Percentiles rank a stretch among this genome's conserved stretches.
These are phyloP conservation scores for Sugiyamaella sp. DNA, from an alignment of 1,139 yeast genomes.

Conservation along the genomic window DNA sequence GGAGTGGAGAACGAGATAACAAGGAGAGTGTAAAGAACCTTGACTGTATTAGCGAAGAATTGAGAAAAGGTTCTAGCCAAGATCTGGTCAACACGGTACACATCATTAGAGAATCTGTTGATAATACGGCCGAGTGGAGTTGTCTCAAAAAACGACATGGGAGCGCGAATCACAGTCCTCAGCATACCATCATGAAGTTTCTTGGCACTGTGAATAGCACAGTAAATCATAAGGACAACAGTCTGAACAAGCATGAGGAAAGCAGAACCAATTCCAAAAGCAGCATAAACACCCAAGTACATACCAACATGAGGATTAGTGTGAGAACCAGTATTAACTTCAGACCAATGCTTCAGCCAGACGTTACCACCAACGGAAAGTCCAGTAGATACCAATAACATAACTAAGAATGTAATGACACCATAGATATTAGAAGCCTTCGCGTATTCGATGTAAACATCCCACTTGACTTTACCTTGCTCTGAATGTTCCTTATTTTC, in stretches of 20 bases:
- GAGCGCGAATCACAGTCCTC: constrained; percentile 78
- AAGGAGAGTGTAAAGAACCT: constrained; percentile 77
- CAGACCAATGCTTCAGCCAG: constrained; percentile 99
- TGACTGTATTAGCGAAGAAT: constrained; percentile 72
- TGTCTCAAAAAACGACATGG: constrained; percentile 96
- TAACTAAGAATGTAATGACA: constrained; percentile 58
- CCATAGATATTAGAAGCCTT: constrained; percentile 80
- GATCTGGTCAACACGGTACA: constrained; percentile 87
- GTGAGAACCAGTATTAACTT: constrained; percentile 70
- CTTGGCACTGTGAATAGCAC: constrained; percentile 82
- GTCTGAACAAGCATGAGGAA: constrained; percentile 67
- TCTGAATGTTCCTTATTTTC: constrained; percentile 68
- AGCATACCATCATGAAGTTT: constrained; percentile 82
- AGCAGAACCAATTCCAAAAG: constrained; percentile 70
- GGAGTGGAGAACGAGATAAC: constrained; percentile 90
- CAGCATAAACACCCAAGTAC: constrained; percentile 76
- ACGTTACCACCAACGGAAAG: constrained; percentile 68
- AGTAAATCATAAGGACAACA: constrained; percentile 74
- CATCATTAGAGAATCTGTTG: constrained; percentile 92
- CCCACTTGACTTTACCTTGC: constrained; percentile 94
- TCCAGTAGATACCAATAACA: constrained; percentile 55
- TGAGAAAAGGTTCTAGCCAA: constrained; percentile 82
- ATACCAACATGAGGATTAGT: constrained; percentile 68
- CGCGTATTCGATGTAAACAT: constrained; percentile 80
- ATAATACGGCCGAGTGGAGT: constrained; percentile 95